Base-by-base conservation (phyloP, 805 yeast genomes). In the Hanseniaspora hatyaiensis region DNA sequence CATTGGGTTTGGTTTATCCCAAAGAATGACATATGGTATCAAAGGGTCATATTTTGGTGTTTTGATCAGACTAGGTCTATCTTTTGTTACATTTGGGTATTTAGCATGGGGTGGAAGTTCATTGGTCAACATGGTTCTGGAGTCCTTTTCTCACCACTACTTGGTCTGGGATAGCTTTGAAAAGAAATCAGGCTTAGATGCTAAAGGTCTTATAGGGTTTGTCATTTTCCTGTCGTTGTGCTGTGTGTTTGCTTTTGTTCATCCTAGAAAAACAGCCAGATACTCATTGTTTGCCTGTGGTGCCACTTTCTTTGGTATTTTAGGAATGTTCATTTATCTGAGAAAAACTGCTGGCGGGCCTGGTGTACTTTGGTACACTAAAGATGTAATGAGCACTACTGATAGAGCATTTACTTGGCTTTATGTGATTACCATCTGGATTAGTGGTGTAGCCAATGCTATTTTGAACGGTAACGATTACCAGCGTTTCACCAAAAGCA, bases 401-500 rank as follows among this genome's bases (percentile, higher is more conserved):
- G 65, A 63, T 16, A 40, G 31, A 34, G 40, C 34, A 5, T 31
- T 40, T 8, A 47, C 50, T 2, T 68, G 71, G 70, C 44, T 68
- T 5, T 64, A 65, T 48, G 67, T 65, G 16, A 65, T 67, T 51
- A 57, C 65, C 12, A 59, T 62, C 20, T 66, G 71, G 69, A 66
- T 64, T 43, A 65, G 70, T 24, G 64, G 69, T 22, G 53, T 68
- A 13, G 59, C 68, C 13, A 59, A 68, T 3, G 69, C 64, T 49
- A 63, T 67, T 38, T 59, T 68, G 15, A 68, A 68, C 49, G 67
- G 64, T 51, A 57, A 68, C 23, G 72, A 68, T 52, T 68, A 59
- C 50, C 61, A 71, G 4, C 57, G 73, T 53, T 69, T 69, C 52
- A 61, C 69, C 8, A 51, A 53, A 6, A 50, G 55, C 12, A 52